Percentiles rank a stretch among this genome's conserved stretches.
These are phyloP conservation scores for Beauveria sp. DNA, from an alignment of 2,329 filamentous ascomycete genomes.

Conservation along the genomic window DNA sequence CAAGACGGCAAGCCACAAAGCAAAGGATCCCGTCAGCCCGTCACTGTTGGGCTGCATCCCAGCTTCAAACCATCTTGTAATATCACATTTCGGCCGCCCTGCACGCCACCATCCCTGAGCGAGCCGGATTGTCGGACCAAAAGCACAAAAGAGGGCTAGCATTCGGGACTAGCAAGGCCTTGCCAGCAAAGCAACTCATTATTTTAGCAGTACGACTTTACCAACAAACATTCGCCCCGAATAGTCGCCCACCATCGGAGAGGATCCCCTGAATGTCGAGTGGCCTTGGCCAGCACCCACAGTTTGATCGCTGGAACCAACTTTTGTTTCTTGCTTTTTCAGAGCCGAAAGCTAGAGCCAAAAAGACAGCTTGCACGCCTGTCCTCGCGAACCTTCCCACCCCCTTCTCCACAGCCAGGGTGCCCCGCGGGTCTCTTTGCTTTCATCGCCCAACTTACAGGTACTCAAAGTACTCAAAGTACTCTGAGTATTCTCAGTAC, in stretches of 20 bases:
- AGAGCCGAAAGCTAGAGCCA: background rate
- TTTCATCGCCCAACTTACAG: background rate
- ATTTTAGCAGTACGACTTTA: background rate
- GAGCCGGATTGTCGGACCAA: too few relatives aligned
- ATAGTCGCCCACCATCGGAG: background rate
- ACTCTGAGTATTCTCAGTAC: too few relatives aligned
- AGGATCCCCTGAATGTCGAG: background rate
- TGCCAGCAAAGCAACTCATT: background rate
- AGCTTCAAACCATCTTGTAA: too few relatives aligned
- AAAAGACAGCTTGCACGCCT: background rate
- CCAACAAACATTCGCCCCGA: background rate
- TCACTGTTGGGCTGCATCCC: too few relatives aligned
- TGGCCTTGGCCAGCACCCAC: slow-evolving; percentile 2
- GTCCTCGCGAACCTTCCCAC: background rate
- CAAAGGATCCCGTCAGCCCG: too few relatives aligned
- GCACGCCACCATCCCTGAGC: too few relatives aligned
- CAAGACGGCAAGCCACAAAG: too few relatives aligned
- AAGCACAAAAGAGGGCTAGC: background rate
- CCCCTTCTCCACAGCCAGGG: background rate
- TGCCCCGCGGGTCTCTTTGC: background rate
- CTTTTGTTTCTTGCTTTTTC: background rate
- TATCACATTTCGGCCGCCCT: too few relatives aligned
- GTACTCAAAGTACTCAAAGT: background rate
- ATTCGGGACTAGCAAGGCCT: background rate
- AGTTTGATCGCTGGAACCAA: slow-evolving; percentile 2